Evolutionary conservation across 306 rosid genomes (phyloP).

Genomic region (Alnus glutinosa): DNA sequence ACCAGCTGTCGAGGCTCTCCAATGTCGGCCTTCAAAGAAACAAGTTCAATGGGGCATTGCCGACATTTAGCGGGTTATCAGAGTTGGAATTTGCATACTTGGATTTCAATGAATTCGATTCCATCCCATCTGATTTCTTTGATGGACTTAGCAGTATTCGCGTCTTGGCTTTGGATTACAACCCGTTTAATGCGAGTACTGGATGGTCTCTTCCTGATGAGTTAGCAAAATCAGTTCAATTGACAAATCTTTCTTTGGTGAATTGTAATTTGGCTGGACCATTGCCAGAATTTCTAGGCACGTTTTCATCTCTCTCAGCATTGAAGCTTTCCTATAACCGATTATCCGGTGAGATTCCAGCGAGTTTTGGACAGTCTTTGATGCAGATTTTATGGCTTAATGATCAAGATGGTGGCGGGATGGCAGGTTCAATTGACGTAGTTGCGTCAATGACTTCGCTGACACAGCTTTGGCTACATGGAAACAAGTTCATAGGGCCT

Average conservation of each 20-base stretch:
- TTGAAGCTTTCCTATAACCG: conserved; percentile 64
- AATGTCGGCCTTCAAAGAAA: conserved; percentile 82
- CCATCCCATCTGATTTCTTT: conserved; percentile 74
- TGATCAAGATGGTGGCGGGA: conserved; percentile 60
- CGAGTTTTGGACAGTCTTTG: conserved; percentile 54
- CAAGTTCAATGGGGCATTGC: conserved; percentile 61
- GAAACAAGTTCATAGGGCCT: conserved; percentile 64
- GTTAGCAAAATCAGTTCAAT: conserved; percentile 56
- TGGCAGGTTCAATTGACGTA: conserved; percentile 62
- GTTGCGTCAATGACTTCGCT: conserved; percentile 60
- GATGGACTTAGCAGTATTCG: conserved; percentile 51
- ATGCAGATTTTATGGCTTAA: conserved; percentile 83
- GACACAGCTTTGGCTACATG: conserved; percentile 77
- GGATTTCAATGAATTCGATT: conserved; percentile 65
- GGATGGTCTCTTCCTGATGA: conserved; percentile 76
- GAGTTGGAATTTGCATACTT: conserved; percentile 75
- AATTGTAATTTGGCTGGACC: conserved; percentile 64
- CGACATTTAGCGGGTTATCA: conserved; percentile 66
- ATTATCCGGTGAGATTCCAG: conserved; percentile 55
- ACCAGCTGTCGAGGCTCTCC: conserved; percentile 66
- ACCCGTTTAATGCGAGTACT: conserved; percentile 50
- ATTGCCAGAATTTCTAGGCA: conserved; percentile 65
- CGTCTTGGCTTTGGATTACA: conserved; percentile 68
- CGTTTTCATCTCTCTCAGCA: conserved; percentile 54
- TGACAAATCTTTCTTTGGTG: conserved; percentile 62